Evolutionary conservation across 2,329 filamentous ascomycete species (phyloP).

Genomic region (Tolypocladium cylindrosporum): DNA sequence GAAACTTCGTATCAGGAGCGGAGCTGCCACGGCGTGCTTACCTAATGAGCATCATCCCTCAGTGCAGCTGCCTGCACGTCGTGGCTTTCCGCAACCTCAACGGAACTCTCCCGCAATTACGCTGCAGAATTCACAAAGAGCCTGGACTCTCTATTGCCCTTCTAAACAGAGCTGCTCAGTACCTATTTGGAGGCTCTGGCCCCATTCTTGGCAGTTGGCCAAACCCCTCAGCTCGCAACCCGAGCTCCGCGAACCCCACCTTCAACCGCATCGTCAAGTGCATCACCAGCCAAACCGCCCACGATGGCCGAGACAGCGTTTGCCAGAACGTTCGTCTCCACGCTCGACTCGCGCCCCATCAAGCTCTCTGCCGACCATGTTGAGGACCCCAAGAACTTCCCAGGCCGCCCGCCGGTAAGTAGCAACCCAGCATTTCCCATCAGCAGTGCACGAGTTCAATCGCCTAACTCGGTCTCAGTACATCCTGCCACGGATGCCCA

Average conservation of each 20-base stretch:
- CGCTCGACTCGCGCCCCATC: conserved; percentile 66
- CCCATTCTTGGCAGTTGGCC: neutral
- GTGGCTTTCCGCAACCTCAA: neutral
- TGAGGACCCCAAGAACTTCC: conserved; percentile 72
- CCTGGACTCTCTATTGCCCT: neutral
- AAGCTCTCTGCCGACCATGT: conserved; percentile 87
- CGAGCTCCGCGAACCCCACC: neutral
- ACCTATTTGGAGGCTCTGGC: neutral
- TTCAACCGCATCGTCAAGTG: neutral
- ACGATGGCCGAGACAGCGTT: conserved; percentile 77
- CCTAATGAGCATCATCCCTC: neutral
- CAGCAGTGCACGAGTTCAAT: neutral
- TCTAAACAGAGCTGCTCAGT: neutral
- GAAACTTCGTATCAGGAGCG: conserved; percentile 19
- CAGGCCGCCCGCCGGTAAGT: conserved; percentile 62
- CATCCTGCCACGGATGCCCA: conserved; percentile 60
- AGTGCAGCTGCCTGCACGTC: neutral
- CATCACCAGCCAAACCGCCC: conserved; percentile 1
- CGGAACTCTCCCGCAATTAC: neutral
- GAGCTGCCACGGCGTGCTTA: neutral
- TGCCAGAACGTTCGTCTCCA: conserved; percentile 71
- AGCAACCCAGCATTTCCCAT: neutral
- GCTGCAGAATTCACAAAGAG: neutral
- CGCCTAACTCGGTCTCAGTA: conserved; percentile 36
- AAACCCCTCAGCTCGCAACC: neutral